Evolutionary conservation across 2,329 filamentous ascomycete genomes (phyloP), one percentile per base, ranked within the genome.

Genomic region (Scedosporium boydii): DNA sequence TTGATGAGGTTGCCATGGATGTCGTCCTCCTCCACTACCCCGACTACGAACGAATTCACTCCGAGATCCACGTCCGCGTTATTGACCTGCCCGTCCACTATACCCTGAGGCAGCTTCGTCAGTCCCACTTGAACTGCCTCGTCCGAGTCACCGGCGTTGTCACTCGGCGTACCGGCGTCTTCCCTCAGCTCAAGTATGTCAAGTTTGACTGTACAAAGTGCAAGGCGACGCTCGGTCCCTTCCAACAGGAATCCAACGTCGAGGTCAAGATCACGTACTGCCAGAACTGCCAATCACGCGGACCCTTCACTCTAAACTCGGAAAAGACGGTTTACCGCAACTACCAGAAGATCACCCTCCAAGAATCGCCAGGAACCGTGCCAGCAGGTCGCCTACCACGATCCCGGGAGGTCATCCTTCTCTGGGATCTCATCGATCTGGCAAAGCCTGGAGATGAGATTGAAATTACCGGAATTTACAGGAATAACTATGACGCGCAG

Each of bases 281-380:
- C 73, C 93, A 97, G 72, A 95, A 90, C 73, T 99, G 95, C 76
- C 93, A 98, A 76, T 96, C 91, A 46, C 87, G 91, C 48, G 95
- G 95, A 0, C 96, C 95, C 0, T 99, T 99, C 72, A 96, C 88
- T 0, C 80, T 99, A 67, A 98, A 98, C 77, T 95, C 92, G 3
- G 95, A 98, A 73, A 96, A 96, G 80, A 99, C 95, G 0, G 90
- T 99, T 16, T 99, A 99, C 77, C 89, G 95, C 66, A 99, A 99
- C 75, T 99, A 97, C 76, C 95, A 99, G 74, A 99, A 97, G 73
- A 81, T 99, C 69, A 99, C 95, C 0, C 83, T 99, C 12, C 95
- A 99, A 71, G 95, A 99, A 74, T 96, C 96, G 0, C 95, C 95
- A 3, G 96, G 95, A 62, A 98, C 95, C 6, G 95, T 99, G 3